Evolutionary conservation across 768 basidiomycete species (phyloP).

Genomic region (Mycena haematopus): DNA sequence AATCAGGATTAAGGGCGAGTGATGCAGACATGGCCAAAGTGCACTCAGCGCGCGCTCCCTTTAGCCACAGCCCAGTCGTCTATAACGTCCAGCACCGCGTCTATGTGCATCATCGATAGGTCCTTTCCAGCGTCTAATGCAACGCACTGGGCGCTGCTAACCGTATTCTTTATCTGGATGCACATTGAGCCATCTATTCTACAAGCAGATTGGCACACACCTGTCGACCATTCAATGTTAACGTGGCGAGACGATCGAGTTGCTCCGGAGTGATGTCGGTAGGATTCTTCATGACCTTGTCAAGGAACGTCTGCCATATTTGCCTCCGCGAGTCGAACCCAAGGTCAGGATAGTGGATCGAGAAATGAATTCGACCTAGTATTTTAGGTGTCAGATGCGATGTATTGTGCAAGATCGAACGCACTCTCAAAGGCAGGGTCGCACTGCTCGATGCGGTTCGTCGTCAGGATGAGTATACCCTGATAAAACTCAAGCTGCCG

Average conservation of each 20-base stretch:
- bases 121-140: slow-evolving; percentile 26
- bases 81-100: slow-evolving; percentile 32
- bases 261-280: slow-evolving; percentile 27
- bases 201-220: slow-evolving; percentile 15
- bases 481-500: slow-evolving; percentile 45
- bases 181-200: no score
- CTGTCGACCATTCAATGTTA: slow-evolving; percentile 39
- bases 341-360: slow-evolving; percentile 40
- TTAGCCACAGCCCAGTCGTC: slow-evolving; percentile 24
- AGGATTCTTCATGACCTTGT: slow-evolving; percentile 17
- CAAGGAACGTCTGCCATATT: slow-evolving; percentile 40
- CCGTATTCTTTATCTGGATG: slow-evolving; percentile 37
- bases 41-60: neutral
- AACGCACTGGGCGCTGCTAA: slow-evolving; percentile 36
- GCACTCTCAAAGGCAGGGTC: slow-evolving; percentile 42
- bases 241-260: slow-evolving; percentile 30
- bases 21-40: no score
- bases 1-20: no score
- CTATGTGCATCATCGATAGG: slow-evolving; percentile 31
- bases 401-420: neutral
- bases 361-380: slow-evolving; percentile 43
- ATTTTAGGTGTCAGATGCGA: neutral
- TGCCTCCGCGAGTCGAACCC: slow-evolving; percentile 31
- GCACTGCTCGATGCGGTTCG: slow-evolving; percentile 37
- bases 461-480: slow-evolving; percentile 45